Evolutionary conservation across 1,284 basidiomycete genomes (phyloP), one percentile per base, ranked within the genome.

Genomic region (Schizopora paradoxa): DNA sequence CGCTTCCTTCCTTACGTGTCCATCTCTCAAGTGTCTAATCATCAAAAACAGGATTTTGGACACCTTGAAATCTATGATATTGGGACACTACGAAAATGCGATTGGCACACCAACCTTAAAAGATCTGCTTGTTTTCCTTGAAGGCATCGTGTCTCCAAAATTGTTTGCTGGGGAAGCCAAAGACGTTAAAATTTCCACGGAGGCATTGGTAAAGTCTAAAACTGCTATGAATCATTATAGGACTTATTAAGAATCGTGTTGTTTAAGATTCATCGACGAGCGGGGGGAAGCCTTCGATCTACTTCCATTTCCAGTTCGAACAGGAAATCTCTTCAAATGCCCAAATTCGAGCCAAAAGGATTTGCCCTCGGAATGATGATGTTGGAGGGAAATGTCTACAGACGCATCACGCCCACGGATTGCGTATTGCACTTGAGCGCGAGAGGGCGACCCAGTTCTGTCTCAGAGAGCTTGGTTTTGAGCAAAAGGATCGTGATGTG

Each of bases 301-400:
- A 39, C 51, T 10, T 50, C 55, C 6, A 46, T 52, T 11, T 43
- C 60, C 8, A 35, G 33, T 52, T 56, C 31, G 54, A 58, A 21
- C 48, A 59, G 33, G 58, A 54, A 36, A 49, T 61, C 35, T 57
- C 29, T 32, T 21, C 23, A 29, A 14, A 21, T 37, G 10, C 40
- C 28, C 54, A 52, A 23, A 64, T 66, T 7, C 44, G 56, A 45
- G 6, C 42, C 45, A 25, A 37, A 37, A 11, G 43, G 21, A 23
- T 60, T 74, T 5, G 72, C 72, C 4, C 58, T 66, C 33, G 70
- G 65, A 1, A 60, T 74, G 11, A 65, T 69, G 2, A 50, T 71
- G 3, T 54, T 72, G 13, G 72, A 74, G 52, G 67, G 68, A 14
- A 66, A 69, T 45, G 58, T 54, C 39, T 72, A 67, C 51, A 56